phyloP scores from a whole-genome alignment of 2,329 filamentous ascomycete genomes.

The Spiromastix sp. region DNA sequence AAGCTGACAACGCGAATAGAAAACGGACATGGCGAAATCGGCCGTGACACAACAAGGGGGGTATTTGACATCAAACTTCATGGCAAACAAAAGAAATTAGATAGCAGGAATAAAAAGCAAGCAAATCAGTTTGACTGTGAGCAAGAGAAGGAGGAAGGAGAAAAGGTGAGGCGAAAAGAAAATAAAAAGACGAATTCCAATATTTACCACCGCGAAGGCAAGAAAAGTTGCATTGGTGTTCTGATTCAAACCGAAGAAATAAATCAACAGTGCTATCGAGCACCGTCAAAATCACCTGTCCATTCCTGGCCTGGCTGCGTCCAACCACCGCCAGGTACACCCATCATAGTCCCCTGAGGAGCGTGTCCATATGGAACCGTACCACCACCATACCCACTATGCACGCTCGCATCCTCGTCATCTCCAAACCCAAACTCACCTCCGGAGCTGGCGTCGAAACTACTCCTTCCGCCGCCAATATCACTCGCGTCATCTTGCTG shows the following conservation, averaged over 20 bases:
- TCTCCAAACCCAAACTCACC: constrained; percentile 32
- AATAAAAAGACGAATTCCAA: not conserved
- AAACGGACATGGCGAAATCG: not conserved
- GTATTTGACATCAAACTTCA: too few species aligned
- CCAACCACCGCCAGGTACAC: constrained; percentile 14
- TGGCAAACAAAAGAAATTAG: too few species aligned
- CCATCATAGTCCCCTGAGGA: constrained; percentile 15
- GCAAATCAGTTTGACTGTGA: too few species aligned
- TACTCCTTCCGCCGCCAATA: constrained; percentile 51
- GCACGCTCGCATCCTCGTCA: constrained; percentile 31
- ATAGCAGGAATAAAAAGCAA: constrained; percentile 6
- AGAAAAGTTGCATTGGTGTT: not conserved
- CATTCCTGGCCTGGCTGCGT: constrained; percentile 5
- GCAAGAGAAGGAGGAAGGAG: constrained; percentile 3
- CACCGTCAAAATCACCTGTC: constrained; percentile 7
- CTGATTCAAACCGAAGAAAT: not conserved
- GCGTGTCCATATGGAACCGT: constrained; percentile 20
- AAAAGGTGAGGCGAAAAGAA: not conserved
- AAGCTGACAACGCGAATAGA: not conserved
- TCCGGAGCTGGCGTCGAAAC: constrained; percentile 34
- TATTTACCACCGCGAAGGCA: too few species aligned
- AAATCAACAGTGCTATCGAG: too few species aligned
- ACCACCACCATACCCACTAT: constrained; percentile 23
- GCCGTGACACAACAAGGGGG: too few species aligned
- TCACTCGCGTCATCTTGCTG: constrained; percentile 47